Base-by-base conservation (phyloP, 2,329 filamentous ascomycete species). In the Elsinoe perseae region DNA sequence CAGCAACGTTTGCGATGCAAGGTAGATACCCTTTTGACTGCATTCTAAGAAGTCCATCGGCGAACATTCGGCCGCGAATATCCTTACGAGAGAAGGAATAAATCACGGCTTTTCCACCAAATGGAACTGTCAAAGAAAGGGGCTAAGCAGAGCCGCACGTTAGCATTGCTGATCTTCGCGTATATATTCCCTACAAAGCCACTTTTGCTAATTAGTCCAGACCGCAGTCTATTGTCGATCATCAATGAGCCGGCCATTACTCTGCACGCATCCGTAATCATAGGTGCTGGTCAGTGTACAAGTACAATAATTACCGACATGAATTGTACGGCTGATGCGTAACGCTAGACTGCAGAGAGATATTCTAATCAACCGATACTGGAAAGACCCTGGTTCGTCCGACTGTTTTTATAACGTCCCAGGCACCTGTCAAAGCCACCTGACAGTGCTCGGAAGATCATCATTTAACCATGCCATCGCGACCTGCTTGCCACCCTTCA, bases 301-400 rank as follows among this genome's bases (percentile, higher is more conserved):
- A 38, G 3, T 14, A 38, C 18, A 12, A 16, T 38, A 25, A 44
- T 44, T 44, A 25, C 32, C 32, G 40, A 44, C 40, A 44, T 44
- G 40, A 25, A 44, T 21, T 25, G 21, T 44, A 10, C 12, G 40
- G 40, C 21, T 25, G 20, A 44, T 44, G n/a, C 40, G 3, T 21
- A 44, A 25, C 40, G 40, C 40, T 44, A 44, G 40, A 44, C 40
- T 44, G 40, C 40, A 44, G 12, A 44, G 25, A 27, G 40, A 44
- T 25, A 44, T 9, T n/a, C 25, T 21, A 23, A 21, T 25, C 20
- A 44, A 14, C 20, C 20, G 14, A 25, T n/a, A 18, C 40, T 14
- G 40, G 25, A 21, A 10, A 25, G 23, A 9, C 40, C 20, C 23
- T 18, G n/a, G 23, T 20, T 6, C 40, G 25, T 23, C 16, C 20